phyloP scores from a whole-genome alignment of 768 basidiomycete genomes.

The Termitomyces sp. region DNA sequence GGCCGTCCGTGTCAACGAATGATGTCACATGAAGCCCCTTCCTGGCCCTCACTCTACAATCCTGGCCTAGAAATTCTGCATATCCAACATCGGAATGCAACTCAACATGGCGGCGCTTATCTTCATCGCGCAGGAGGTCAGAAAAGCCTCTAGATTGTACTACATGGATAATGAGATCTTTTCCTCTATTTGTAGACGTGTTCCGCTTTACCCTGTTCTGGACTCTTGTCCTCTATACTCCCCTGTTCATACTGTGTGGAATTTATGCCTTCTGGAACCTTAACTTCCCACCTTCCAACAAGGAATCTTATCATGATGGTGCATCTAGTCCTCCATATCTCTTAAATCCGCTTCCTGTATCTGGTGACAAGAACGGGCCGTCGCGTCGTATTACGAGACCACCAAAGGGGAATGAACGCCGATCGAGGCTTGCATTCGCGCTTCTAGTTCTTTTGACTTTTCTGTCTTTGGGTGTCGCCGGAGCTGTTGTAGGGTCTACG shows the following conservation, averaged over 20 bases:
- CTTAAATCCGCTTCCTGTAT: constrained; percentile 8
- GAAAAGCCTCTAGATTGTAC: not conserved
- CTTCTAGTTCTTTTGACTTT: constrained; percentile 40
- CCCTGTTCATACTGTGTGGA: constrained; percentile 43
- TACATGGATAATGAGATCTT: not conserved
- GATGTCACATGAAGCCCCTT: constrained; percentile 12
- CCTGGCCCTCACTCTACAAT: constrained; percentile 47
- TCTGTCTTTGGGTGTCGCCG: constrained; percentile 33
- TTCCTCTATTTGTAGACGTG: constrained; percentile 28
- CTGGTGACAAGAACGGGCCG: constrained; percentile 4
- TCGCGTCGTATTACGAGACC: constrained; percentile 6
- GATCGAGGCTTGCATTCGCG: constrained; percentile 42
- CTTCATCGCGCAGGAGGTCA: constrained; percentile 34
- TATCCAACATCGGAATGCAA: constrained; percentile 31
- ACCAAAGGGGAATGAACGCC: constrained; percentile 29
- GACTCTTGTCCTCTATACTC: constrained; percentile 45
- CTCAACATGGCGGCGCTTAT: constrained; percentile 37
- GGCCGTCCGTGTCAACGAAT: not conserved
- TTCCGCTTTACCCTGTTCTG: constrained; percentile 51
- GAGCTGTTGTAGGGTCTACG: constrained; percentile 40
- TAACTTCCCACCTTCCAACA: constrained; percentile 34
- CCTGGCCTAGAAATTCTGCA: constrained; percentile 43
- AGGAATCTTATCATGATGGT: constrained; percentile 4
- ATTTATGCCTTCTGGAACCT: constrained; percentile 47
- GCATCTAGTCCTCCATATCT: constrained; percentile 4